These are phyloP conservation scores for Fusarium nodosum DNA, from an alignment of 2,329 filamentous ascomycete genomes.

Conservation along the genomic window DNA sequence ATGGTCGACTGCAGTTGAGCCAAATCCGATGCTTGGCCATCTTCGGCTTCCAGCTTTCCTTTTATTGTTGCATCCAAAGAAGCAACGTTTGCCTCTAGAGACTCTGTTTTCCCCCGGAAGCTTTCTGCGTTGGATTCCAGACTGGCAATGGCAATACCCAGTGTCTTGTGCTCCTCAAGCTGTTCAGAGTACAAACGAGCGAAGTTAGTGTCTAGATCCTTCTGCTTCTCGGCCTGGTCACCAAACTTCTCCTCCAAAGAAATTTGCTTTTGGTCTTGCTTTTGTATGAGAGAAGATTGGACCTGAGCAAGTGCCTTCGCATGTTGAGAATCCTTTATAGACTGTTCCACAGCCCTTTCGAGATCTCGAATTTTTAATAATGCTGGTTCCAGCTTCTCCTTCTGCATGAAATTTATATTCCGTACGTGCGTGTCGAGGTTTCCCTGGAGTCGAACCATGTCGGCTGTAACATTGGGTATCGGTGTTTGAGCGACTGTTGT, in stretches of 20 bases:
- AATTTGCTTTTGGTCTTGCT: constrained; percentile 10
- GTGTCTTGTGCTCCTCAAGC: constrained; percentile 3
- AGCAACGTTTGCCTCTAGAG: constrained; percentile 8
- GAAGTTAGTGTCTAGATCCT: not conserved
- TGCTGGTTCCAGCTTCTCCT: constrained; percentile 4
- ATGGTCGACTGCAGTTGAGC: not conserved
- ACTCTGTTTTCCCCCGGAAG: constrained; percentile 9
- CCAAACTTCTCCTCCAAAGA: constrained; percentile 12
- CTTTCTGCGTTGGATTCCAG: constrained; percentile 7
- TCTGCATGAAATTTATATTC: constrained; percentile 13
- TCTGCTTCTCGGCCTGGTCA: constrained; percentile 9
- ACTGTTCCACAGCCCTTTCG: constrained; percentile 5
- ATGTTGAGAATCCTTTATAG: not conserved
- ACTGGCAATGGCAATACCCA: constrained; percentile 11
- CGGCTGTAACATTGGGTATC: not conserved
- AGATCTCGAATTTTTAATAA: constrained; percentile 10
- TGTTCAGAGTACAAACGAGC: not conserved
- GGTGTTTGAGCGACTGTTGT: not conserved
- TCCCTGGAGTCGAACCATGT: constrained; percentile 1
- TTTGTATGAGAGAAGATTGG: constrained; percentile 12
- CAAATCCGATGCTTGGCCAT: constrained; percentile 6
- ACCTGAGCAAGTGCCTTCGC: not conserved
- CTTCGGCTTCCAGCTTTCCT: not conserved
- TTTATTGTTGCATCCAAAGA: constrained; percentile 9
- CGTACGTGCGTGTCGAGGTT: constrained; percentile 20